phyloP scores from a whole-genome alignment of 306 rosid species.

The Vachellia collinsii region DNA sequence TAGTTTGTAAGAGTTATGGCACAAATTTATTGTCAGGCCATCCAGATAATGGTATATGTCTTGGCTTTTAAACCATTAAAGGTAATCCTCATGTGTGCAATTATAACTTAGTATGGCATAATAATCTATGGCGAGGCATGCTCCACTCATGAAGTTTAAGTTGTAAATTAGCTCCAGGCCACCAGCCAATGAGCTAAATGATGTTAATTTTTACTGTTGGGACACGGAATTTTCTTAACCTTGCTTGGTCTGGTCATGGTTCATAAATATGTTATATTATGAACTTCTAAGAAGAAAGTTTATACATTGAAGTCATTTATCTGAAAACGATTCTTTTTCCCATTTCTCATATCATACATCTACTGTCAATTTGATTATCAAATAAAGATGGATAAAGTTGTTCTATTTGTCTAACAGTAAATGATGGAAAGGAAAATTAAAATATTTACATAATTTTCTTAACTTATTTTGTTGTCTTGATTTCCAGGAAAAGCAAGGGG shows the following conservation, averaged over 20 bases:
- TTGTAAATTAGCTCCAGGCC: not conserved
- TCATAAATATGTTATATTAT: not conserved
- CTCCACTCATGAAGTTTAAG: not conserved
- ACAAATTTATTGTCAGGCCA: not conserved
- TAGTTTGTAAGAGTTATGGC: not conserved
- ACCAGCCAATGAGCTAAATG: not conserved
- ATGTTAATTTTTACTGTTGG: not conserved
- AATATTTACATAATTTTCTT: not conserved
- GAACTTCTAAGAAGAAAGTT: not conserved
- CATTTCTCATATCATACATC: not conserved
- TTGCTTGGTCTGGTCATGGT: not conserved
- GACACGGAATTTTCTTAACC: not conserved
- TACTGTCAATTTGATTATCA: conserved; percentile 4
- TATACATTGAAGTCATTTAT: not conserved
- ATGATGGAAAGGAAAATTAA: not conserved
- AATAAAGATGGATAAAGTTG: not conserved
- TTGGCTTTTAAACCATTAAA: not conserved
- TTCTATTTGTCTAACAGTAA: not conserved
- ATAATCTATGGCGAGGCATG: not conserved
- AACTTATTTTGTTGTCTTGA: conserved; percentile 21
- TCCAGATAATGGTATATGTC: not conserved
- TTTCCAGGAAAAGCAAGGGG: conserved; percentile 77
- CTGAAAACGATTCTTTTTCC: not conserved
- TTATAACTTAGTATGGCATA: not conserved
- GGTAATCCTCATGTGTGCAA: not conserved